Base-by-base conservation (phyloP, 2,329 filamentous ascomycete species). In the Calonectria ilicicola region DNA sequence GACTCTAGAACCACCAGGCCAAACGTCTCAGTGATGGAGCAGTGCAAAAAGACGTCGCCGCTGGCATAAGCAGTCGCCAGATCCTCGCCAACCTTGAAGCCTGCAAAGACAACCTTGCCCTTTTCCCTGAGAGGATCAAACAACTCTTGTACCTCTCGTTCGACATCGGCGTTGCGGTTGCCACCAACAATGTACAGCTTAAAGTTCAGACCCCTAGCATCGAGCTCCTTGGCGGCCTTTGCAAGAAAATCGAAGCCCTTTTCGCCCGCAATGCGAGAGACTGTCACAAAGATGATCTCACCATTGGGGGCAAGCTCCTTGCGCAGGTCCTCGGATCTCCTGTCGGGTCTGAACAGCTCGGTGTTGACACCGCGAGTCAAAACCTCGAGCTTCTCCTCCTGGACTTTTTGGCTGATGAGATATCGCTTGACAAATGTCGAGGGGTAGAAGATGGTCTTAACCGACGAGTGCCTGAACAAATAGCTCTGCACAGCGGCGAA, bases 201-300 rank as follows among this genome's bases (percentile, higher is more conserved):
- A 84, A 93, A 94, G 10, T 85, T 81, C 17, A 93, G 81, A 1
- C 88, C 88, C 14, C 86, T 86, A 14, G 85, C 84, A 47, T 89
- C 88, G n/a, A 94, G 83, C 70, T 87, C 86, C 47, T 83, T 84
- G 15, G 88, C 89, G 1, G 86, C 90, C 65, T 88, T 82, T 5
- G 92, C 89, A 27, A 94, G 85, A 77, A 94, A 94, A 56, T 90
- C 89, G 77, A 93, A 94, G 0, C 92, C 92, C 79, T 94, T 94
- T 80, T 94, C 93, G 2, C 91, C 91, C 0, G 92, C 92, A 27
- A 94, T 85, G 35, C 92, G 89, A 4, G 91, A 92, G 12, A 94
- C 91, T 40, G 89, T 93, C 66, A 93, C 86, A 29, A 94, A 87
- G 56, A 94, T 89, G 72, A 92, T 85, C 80, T 94, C 91, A 46